phyloP scores from a whole-genome alignment of 1,284 basidiomycete species.

The Caloboletus firmus region DNA sequence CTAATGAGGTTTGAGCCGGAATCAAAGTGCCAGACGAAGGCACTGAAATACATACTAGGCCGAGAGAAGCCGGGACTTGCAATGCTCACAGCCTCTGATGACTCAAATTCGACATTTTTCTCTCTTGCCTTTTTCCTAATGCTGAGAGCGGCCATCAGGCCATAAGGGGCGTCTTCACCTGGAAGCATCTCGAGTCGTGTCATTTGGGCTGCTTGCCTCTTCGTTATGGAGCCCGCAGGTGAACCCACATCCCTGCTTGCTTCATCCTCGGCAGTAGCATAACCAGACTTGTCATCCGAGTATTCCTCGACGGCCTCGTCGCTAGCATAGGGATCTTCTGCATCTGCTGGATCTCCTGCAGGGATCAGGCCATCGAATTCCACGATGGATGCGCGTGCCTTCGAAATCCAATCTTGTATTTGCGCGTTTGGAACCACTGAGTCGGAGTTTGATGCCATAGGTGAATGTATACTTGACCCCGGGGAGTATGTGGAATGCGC shows the following conservation, averaged over 20 bases:
- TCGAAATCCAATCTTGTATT: slow-evolving; percentile 71
- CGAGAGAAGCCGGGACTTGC: slow-evolving; percentile 65
- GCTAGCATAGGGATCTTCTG: slow-evolving; percentile 36
- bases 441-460: slow-evolving; percentile 29
- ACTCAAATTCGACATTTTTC: slow-evolving; percentile 44
- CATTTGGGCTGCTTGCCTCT: slow-evolving; percentile 27
- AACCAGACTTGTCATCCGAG: slow-evolving; percentile 40
- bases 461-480: slow-evolving; percentile 25
- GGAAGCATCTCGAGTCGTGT: slow-evolving; percentile 56
- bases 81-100: slow-evolving; percentile 56
- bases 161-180: slow-evolving; percentile 61
- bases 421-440: slow-evolving; percentile 38
- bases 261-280: slow-evolving; percentile 36
- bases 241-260: slow-evolving; percentile 21
- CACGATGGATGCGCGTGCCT: slow-evolving; percentile 63
- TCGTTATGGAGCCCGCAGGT: slow-evolving; percentile 27
- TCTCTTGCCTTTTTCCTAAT: slow-evolving; percentile 47
- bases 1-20: slow-evolving; percentile 31
- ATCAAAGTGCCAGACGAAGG: not conserved
- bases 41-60: slow-evolving; percentile 46
- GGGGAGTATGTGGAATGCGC: slow-evolving; percentile 34
- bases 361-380: slow-evolving; percentile 64
- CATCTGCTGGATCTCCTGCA: slow-evolving; percentile 44
- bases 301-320: slow-evolving; percentile 27
- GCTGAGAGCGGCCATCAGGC: slow-evolving; percentile 66